Percentiles rank a stretch among this genome's conserved stretches.
Conservation (phyloP, 805 yeast species). For the Middelhovenomyces tepae region DNA sequence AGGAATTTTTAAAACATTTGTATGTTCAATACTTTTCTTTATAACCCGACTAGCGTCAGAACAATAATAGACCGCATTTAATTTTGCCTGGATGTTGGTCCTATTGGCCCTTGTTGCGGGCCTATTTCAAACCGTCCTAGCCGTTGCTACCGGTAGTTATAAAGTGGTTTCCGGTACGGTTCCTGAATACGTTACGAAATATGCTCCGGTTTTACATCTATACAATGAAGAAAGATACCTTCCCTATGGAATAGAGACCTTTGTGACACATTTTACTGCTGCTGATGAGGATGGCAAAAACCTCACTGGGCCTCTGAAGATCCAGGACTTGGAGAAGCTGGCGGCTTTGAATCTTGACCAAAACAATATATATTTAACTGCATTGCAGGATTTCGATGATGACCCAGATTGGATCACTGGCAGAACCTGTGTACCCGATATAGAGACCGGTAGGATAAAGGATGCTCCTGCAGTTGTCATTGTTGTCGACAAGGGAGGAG, state of each 20-base stretch:
- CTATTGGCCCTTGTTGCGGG: no score
- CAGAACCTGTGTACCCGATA: conserved; percentile 50
- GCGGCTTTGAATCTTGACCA: conserved; percentile 28
- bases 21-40: no score
- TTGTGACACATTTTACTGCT: conserved; percentile 56
- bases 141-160: no score
- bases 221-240: conserved; percentile 83
- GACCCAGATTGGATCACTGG: conserved; percentile 89
- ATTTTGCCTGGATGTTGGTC: no score
- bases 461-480: conserved; percentile 75
- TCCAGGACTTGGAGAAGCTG: conserved; percentile 26
- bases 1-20: no score
- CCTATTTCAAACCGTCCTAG: no score
- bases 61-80: no score
- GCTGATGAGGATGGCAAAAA: conserved; percentile 42
- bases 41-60: no score
- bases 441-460: conserved; percentile 59
- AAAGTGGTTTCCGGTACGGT: no score
- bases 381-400: conserved; percentile 58
- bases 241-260: conserved; percentile 73
- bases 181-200: conserved; percentile 23
- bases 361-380: conserved; percentile 46
- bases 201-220: conserved; percentile 66
- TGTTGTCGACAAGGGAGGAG: conserved; percentile 87
- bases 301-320: conserved; percentile 21